Percentiles rank a stretch among this genome's conserved stretches.
phyloP scores from a whole-genome alignment of 208 protist genomes.

The Strigomonas culicis region DNA sequence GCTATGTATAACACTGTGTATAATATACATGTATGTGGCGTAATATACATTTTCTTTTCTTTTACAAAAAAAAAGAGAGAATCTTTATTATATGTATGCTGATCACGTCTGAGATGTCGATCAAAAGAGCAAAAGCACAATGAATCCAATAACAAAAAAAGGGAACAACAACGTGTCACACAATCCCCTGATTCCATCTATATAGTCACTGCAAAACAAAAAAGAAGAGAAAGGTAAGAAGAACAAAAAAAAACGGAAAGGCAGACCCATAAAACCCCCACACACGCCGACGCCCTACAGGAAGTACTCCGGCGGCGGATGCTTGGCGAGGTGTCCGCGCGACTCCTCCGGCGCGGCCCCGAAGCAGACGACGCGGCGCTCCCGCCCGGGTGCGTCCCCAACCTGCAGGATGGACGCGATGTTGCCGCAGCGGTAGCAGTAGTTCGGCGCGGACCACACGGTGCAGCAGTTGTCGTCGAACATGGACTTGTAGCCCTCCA shows the following conservation, averaged over 20 bases:
- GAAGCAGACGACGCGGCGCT: constrained; percentile 44
- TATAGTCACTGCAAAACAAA: too few relatives aligned
- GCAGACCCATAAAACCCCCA: background rate
- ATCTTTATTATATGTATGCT: background rate
- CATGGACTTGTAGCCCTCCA: constrained; percentile 95
- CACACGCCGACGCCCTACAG: constrained; percentile 25
- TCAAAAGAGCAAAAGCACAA: too few relatives aligned
- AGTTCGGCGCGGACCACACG: constrained; percentile 96
- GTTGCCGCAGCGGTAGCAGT: constrained; percentile 98
- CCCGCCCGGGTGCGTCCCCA: constrained; percentile 67
- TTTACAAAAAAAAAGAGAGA: background rate
- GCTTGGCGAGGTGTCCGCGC: constrained; percentile 82
- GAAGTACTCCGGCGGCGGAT: constrained; percentile 88
- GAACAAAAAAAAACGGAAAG: background rate
- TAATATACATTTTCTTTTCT: too few relatives aligned
- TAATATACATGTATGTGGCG: too few relatives aligned
- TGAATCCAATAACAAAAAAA: background rate
- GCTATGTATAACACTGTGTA: background rate
- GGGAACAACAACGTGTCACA: constrained; percentile 5
- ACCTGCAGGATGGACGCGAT: constrained; percentile 98
- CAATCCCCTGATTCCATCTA: background rate
- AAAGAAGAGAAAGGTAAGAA: too few relatives aligned
- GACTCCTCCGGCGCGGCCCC: constrained; percentile 58
- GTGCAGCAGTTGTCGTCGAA: constrained; percentile 94
- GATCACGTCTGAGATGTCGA: too few relatives aligned